Evolutionary conservation across 257 asterid species (phyloP).

Genomic region (Ocimum tenuiflorum): DNA sequence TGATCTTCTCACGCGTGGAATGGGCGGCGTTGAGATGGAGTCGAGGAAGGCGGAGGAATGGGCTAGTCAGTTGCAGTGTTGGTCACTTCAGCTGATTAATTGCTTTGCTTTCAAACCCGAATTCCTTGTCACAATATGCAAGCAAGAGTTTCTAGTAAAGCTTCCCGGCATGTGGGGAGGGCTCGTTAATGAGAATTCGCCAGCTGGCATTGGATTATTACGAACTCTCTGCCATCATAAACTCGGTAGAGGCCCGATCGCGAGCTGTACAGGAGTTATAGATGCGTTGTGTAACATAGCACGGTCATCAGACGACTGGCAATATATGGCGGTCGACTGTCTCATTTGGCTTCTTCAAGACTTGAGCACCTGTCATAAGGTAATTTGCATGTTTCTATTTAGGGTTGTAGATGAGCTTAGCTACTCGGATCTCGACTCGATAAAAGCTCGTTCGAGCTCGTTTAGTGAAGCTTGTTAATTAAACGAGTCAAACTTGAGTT

Average conservation of each 20-base stretch:
- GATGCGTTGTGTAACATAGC: constrained; percentile 90
- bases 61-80: constrained; percentile 98
- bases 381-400: constrained; percentile 22
- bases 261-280: constrained; percentile 60
- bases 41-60: constrained; percentile 98
- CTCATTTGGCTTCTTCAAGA: constrained; percentile 97
- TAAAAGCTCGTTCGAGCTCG: too few relatives aligned
- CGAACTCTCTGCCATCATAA: constrained; percentile 95
- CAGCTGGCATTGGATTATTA: constrained; percentile 89
- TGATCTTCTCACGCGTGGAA: constrained; percentile 96
- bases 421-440: too few relatives aligned
- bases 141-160: constrained; percentile 62
- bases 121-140: constrained; percentile 68
- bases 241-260: constrained; percentile 88
- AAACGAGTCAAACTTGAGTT: too few relatives aligned
- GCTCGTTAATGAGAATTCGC: constrained; percentile 92
- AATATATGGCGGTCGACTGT: constrained; percentile 95
- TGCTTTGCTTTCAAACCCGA: constrained; percentile 93
- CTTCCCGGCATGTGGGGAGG: constrained; percentile 99
- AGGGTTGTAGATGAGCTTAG: too few relatives aligned
- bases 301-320: constrained; percentile 97
- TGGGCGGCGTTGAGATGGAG: constrained; percentile 99
- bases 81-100: constrained; percentile 96
- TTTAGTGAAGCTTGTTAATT: too few relatives aligned
- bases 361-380: constrained; percentile 79